Evolutionary conservation across 257 asterid species (phyloP).

Genomic region (Solanum chiquidenum): DNA sequence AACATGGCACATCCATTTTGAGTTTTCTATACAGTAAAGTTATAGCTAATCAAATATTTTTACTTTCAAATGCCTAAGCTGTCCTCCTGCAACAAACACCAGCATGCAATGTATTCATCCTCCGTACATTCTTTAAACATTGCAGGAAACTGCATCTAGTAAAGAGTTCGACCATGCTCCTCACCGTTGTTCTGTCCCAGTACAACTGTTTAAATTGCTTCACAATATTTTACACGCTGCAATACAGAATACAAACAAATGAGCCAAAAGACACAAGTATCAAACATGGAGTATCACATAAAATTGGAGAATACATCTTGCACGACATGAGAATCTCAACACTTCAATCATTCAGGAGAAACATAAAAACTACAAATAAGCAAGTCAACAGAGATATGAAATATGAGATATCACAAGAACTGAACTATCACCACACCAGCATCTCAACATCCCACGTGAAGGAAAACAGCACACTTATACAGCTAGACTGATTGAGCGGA

Average conservation of each 20-base stretch:
- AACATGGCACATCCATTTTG: background rate
- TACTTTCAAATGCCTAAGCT: background rate
- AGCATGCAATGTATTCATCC: background rate
- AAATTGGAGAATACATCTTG: background rate
- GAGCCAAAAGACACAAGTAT: background rate
- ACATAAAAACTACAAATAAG: background rate
- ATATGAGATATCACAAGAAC: background rate
- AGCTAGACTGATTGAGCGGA: background rate
- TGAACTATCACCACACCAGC: background rate
- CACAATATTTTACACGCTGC: conserved; percentile 59
- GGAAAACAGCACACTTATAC: background rate
- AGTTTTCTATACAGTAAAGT: background rate
- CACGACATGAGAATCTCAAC: background rate
- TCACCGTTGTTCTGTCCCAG: background rate
- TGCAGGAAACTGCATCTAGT: background rate
- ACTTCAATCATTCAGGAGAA: background rate
- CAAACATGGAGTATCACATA: background rate
- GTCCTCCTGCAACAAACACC: background rate
- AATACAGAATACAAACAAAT: background rate
- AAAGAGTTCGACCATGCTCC: background rate
- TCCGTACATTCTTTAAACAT: background rate
- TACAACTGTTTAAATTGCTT: background rate
- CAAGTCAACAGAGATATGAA: background rate
- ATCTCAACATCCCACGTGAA: background rate
- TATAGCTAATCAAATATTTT: background rate